Percentiles rank a stretch among this genome's conserved stretches.
These are phyloP conservation scores for Cystodermella granulosa DNA, from an alignment of 1,284 basidiomycete species.

Conservation along the genomic window DNA sequence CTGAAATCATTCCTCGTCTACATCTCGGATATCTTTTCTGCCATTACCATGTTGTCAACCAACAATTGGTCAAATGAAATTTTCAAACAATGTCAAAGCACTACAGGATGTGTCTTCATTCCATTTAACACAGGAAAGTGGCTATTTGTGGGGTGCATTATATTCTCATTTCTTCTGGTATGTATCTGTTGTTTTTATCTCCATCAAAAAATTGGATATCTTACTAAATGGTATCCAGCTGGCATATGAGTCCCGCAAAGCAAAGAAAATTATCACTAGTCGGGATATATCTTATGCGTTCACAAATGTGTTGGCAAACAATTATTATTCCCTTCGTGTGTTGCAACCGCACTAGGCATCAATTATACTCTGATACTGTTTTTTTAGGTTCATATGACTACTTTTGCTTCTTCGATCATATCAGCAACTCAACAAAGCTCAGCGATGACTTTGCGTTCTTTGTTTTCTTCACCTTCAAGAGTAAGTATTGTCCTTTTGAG, in stretches of 20 bases:
- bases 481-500: slow-evolving; percentile 45
- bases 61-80: slow-evolving; percentile 87
- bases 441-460: slow-evolving; percentile 98
- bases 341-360: slow-evolving; percentile 9
- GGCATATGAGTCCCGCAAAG: slow-evolving; percentile 88
- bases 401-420: slow-evolving; percentile 97
- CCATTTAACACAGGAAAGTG: slow-evolving; percentile 88
- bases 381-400: slow-evolving; percentile 83
- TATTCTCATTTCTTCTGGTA: slow-evolving; percentile 91
- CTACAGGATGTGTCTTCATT: slow-evolving; percentile 76
- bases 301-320: slow-evolving; percentile 95
- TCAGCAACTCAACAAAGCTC: slow-evolving; percentile 91
- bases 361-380: slow-evolving; percentile 5
- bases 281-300: slow-evolving; percentile 96
- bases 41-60: slow-evolving; percentile 92
- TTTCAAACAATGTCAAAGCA: slow-evolving; percentile 63
- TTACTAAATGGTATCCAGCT: slow-evolving; percentile 46
- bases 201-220: slow-evolving; percentile 6
- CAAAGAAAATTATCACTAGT: slow-evolving; percentile 88
- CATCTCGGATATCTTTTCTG: slow-evolving; percentile 95
- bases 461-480: slow-evolving; percentile 99
- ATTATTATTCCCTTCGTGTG: slow-evolving; percentile 88
- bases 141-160: slow-evolving; percentile 97
- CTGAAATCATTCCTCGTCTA: slow-evolving; percentile 96
- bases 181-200: slow-evolving; percentile 35